Base-by-base conservation (phyloP, 305 asterid genomes). In the Fraxinus floribunda region DNA sequence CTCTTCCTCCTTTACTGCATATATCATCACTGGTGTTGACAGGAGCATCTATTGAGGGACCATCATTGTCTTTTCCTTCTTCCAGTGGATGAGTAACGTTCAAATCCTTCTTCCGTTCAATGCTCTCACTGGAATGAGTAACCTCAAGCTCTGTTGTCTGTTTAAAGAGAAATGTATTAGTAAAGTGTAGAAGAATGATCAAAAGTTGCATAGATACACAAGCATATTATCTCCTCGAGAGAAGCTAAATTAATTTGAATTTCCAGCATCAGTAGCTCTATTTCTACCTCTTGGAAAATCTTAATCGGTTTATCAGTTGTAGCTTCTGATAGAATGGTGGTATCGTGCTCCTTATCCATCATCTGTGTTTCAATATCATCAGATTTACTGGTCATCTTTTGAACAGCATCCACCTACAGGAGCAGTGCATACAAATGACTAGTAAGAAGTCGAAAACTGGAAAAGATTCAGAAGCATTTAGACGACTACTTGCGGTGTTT, bases 71-170 rank as follows among this genome's bases (percentile, higher is more conserved):
- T 78, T 68, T 39, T 83, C 55, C 85, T 35, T 83, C 76, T 46
- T 11, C 78, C 46, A 18, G 36, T 60, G 32, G 66, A n/a, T 55
- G 11, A 55, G 26, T n/a, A 55, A 55, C 7, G 26, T 55, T 55
- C 26, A 55, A 55, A 55, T 55, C 66, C 26, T 55, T 55, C 7
- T 55, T 55, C 66, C 66, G 9, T 22, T 62, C 79, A 9, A 75
- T 24, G 55, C 26, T 55, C 36, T 74, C 79, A 81, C 44, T 55
- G 41, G 79, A 34, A 71, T 13, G 26, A 5, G 18, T 78, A 64
- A 44, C 75, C 39, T 76, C 38, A 18, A 73, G 73, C 35, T 84
- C 79, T 60, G 49, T 76, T 49, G 76, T 85, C 89, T 86, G 77
- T 72, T 79, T 26, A 18, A 62, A 74, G 15, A 10, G 44, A 71